Percentiles rank a stretch among this genome's conserved stretches.
phyloP scores from a whole-genome alignment of 2,329 filamentous ascomycete species.

The Fusarium udum region DNA sequence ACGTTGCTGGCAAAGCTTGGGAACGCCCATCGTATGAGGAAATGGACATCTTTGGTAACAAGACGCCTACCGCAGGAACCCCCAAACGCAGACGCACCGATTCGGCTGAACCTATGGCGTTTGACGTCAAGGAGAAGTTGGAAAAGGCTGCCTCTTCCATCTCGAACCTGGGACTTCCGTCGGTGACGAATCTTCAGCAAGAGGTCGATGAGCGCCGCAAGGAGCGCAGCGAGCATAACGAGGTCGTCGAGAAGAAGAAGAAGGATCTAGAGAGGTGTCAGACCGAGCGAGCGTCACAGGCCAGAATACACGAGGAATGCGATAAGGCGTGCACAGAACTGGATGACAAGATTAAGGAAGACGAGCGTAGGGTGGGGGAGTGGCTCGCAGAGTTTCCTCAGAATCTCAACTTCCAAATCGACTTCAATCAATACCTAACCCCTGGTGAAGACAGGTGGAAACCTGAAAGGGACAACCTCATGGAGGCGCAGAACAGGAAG shows the following conservation, averaged over 20 bases:
- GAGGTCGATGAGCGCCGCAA: too few species aligned
- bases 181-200: background rate
- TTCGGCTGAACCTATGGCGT: background rate
- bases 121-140: background rate
- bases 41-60: too few species aligned
- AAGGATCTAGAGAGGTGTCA: too few species aligned
- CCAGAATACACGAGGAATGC: background rate
- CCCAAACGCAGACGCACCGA: background rate
- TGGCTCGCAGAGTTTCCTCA: background rate
- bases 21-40: rapidly evolving
- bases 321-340: background rate
- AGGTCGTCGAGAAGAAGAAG: background rate
- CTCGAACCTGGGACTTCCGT: background rate
- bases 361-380: background rate
- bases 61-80: too few species aligned
- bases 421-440: background rate
- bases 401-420: background rate
- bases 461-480: background rate
- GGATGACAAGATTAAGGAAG: background rate
- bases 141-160: background rate
- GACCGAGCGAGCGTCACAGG: background rate
- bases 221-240: background rate
- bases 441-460: background rate
- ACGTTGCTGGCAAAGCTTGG: background rate
- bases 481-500: background rate